These are phyloP conservation scores for Coemansia sp. DNA, from an alignment of 192 early-diverging fungal genomes.

Conservation along the genomic window DNA sequence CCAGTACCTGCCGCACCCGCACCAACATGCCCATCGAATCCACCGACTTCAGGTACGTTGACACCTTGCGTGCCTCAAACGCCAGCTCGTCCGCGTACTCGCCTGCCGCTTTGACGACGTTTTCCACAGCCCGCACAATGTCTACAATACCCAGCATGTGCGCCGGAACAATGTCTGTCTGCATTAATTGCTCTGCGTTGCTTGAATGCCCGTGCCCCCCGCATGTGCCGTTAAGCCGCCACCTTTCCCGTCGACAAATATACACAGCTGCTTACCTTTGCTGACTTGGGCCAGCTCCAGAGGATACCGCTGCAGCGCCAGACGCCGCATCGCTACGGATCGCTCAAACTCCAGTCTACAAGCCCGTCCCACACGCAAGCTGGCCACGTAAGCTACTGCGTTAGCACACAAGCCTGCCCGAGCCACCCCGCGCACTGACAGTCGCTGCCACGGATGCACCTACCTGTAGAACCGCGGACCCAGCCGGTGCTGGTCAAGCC, in stretches of 20 bases:
- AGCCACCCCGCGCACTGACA: too few relatives aligned
- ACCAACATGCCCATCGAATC: slow-evolving; percentile 18
- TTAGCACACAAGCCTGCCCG: too few relatives aligned
- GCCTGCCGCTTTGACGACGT: slow-evolving; percentile 18
- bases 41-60: slow-evolving; percentile 22
- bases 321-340: slow-evolving; percentile 40
- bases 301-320: slow-evolving; percentile 39
- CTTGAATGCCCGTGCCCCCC: neutral
- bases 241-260: neutral
- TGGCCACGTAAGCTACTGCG: too few relatives aligned
- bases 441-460: neutral
- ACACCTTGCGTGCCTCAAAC: slow-evolving; percentile 28
- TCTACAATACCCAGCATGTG: slow-evolving; percentile 14
- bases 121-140: slow-evolving; percentile 23
- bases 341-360: slow-evolving; percentile 45
- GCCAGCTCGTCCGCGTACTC: slow-evolving; percentile 37
- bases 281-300: slow-evolving; percentile 19
- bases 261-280: slow-evolving; percentile 28
- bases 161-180: neutral
- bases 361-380: neutral
- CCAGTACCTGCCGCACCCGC: slow-evolving; percentile 31
- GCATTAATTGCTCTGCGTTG: slow-evolving; percentile 17
- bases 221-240: neutral
- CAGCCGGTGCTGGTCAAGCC: slow-evolving; percentile 36
- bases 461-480: slow-evolving; percentile 47